phyloP scores from a whole-genome alignment of 192 early-diverging fungal species.

The Mortierella alpina region DNA sequence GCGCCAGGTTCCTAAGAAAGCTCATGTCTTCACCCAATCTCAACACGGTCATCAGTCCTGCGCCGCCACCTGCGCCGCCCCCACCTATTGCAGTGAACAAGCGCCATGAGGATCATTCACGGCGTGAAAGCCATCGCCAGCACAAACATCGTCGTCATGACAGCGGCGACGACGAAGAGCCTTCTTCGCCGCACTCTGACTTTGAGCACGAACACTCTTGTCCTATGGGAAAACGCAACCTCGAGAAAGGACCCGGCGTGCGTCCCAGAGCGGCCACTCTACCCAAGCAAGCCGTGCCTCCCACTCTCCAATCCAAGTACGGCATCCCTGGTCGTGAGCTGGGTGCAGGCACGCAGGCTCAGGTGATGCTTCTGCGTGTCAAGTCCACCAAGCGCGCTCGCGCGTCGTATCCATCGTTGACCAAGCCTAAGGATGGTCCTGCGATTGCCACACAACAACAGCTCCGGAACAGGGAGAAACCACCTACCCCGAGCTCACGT shows the following conservation, averaged over 20 bases:
- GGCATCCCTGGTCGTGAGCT: conserved; percentile 37
- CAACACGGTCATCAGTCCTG: conserved; percentile 10
- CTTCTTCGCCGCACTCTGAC: neutral
- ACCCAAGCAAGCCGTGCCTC: conserved; percentile 5
- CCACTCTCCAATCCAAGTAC: conserved; percentile 47
- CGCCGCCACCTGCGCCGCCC: no score
- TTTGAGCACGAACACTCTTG: conserved; percentile 39
- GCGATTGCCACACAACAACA: neutral
- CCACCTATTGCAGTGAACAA: no score
- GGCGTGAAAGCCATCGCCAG: neutral
- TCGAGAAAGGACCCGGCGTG: neutral
- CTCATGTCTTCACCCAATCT: conserved; percentile 38
- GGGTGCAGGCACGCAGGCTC: conserved; percentile 43
- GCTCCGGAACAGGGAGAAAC: neutral
- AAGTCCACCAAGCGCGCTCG: conserved; percentile 25
- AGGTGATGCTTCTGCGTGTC: conserved; percentile 42
- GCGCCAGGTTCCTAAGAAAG: conserved; percentile 29
- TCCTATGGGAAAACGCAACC: conserved; percentile 25
- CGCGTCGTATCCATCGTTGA: neutral
- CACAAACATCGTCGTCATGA: neutral
- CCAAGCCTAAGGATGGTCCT: neutral
- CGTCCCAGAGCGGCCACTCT: conserved; percentile 7
- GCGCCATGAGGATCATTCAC: no score
- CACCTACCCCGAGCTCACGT: neutral
- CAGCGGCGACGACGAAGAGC: neutral